Evolutionary conservation across 768 basidiomycete species (phyloP), one percentile per base, ranked within the genome.

Genomic region (Auricularia sp.): DNA sequence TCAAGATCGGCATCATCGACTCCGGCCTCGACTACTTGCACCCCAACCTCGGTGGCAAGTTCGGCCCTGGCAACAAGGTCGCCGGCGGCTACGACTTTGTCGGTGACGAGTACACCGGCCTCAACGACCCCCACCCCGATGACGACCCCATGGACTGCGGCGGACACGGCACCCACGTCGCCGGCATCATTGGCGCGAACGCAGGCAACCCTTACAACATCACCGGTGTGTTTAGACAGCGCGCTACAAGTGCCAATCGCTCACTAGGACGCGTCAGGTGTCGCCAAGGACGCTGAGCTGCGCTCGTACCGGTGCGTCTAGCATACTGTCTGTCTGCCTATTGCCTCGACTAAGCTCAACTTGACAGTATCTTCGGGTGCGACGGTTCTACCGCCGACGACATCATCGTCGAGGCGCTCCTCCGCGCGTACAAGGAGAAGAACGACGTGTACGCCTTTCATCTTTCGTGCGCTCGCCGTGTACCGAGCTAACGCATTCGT

Each of bases 321-420:
- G 47, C 47, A 42, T 14, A 42, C 8, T 7, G 39, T 51, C 18
- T 51, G 5, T 6, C 11, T 51, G 14, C 16, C 44, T 18, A 45
- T 18, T 45, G 44, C 44, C 11, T 45, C 44, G 44, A 45, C 67
- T 51, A 18, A 51, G 1, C 7, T 51, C 1, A 0, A 6, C 74
- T 75, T n/a, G 62, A 62, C 42, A 65, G 75, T 45, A 71, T 76
- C 13, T 76, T 76, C 64, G 71, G 72, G 4, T 78, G 78, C 66
- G 65, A 59, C 34, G 73, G 72, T 4, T 63, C 65, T 0, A 68
- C 75, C 0, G 65, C 71, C 1, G 73, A 77, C 42, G 67, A 65
- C 34, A 44, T 65, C 54, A 62, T 65, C 39, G 39, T 67, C 16
- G 51, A 47, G 36, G 67, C 67, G 3, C 54, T 65, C 29, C 24